Conservation (phyloP, 2,329 filamentous ascomycete genomes). For the Talaromyces verruculosus region DNA sequence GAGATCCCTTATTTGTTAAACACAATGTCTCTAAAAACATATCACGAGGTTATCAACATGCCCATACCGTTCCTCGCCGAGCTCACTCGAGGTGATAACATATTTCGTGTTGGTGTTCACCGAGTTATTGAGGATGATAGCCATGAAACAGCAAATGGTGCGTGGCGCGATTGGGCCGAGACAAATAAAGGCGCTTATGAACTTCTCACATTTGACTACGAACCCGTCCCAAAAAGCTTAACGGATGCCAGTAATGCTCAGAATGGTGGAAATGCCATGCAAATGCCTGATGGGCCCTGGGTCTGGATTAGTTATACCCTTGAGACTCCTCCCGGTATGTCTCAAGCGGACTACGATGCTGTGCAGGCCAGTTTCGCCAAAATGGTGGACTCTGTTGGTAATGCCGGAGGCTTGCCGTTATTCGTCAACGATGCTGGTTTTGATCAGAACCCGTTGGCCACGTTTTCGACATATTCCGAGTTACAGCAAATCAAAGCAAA, state of each 20-base stretch:
- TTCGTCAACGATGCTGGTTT: slow-evolving; percentile 38
- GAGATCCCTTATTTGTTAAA: slow-evolving; percentile 33
- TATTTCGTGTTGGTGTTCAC: slow-evolving; percentile 38
- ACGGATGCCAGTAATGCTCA: slow-evolving; percentile 35
- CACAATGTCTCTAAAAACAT: slow-evolving; percentile 32
- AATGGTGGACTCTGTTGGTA: slow-evolving; percentile 31
- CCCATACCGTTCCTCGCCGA: slow-evolving; percentile 33
- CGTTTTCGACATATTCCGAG: slow-evolving; percentile 34
- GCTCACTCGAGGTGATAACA: slow-evolving; percentile 34
- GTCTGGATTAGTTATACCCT: slow-evolving; percentile 35
- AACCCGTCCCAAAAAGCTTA: slow-evolving; percentile 33
- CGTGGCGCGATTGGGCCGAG: slow-evolving; percentile 34
- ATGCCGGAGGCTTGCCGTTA: slow-evolving; percentile 30
- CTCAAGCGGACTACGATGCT: slow-evolving; percentile 28
- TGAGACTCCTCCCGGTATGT: slow-evolving; percentile 28
- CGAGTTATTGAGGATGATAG: slow-evolving; percentile 27
- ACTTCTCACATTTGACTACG: slow-evolving; percentile 31
- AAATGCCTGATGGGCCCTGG: slow-evolving; percentile 38
- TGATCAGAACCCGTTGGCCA: slow-evolving; percentile 31
- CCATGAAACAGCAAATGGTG: slow-evolving; percentile 27
- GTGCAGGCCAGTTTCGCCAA: slow-evolving; percentile 34
- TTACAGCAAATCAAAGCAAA: slow-evolving; percentile 41
- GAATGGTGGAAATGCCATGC: slow-evolving; percentile 35
- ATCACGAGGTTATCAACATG: slow-evolving; percentile 36
- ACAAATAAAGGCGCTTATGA: slow-evolving; percentile 33